phyloP scores from a whole-genome alignment of 768 basidiomycete genomes.

The Termitomyces sp. region DNA sequence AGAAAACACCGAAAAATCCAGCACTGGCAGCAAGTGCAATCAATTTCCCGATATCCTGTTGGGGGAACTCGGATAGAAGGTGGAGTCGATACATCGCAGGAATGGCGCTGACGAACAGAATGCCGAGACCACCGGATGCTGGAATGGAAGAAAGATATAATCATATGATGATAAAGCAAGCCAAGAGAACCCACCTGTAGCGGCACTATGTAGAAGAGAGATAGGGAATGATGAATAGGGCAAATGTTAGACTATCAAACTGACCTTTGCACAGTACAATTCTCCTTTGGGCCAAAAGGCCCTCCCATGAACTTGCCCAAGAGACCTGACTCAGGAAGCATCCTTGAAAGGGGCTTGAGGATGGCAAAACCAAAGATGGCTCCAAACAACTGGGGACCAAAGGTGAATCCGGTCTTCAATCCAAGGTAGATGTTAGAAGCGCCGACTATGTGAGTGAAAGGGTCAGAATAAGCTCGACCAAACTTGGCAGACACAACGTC shows the following conservation, averaged over 20 bases:
- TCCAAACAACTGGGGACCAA: constrained; percentile 63
- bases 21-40: constrained; percentile 54
- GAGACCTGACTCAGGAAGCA: constrained; percentile 45
- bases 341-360: constrained; percentile 52
- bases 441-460: constrained; percentile 32
- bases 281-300: constrained; percentile 64
- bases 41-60: constrained; percentile 53
- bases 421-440: constrained; percentile 69
- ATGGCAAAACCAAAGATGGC: constrained; percentile 63
- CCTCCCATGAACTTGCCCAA: constrained; percentile 49
- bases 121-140: constrained; percentile 57
- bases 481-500: not conserved
- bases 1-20: constrained; percentile 64
- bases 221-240: not conserved
- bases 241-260: constrained; percentile 1
- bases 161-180: constrained; percentile 14
- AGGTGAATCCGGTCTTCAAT: constrained; percentile 67
- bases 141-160: constrained; percentile 3
- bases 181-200: constrained; percentile 36
- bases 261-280: constrained; percentile 58
- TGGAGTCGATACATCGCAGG: constrained; percentile 60
- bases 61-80: constrained; percentile 43
- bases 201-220: constrained; percentile 36
- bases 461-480: not conserved
- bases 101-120: constrained; percentile 58